These are phyloP conservation scores for Microcyclospora pomicola DNA, from an alignment of 2,329 filamentous ascomycete species.

Conservation along the genomic window DNA sequence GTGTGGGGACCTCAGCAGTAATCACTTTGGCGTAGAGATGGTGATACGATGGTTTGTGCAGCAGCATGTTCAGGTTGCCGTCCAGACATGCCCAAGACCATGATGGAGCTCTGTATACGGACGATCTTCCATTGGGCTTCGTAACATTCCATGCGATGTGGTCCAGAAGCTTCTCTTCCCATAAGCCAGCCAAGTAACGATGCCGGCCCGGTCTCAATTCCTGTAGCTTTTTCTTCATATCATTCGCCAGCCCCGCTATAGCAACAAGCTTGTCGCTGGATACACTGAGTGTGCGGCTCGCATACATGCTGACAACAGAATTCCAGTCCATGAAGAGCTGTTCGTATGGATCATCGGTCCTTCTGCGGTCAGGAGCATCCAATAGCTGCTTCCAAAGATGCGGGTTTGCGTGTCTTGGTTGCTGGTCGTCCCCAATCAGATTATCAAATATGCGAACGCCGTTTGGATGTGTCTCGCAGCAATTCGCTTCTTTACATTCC, in stretches of 20 bases:
- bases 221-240: not conserved
- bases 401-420: not conserved
- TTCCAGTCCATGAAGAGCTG: conserved; percentile 1
- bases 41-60: no score
- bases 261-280: conserved; percentile 3
- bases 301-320: conserved; percentile 3
- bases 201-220: no score
- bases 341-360: not conserved
- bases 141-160: conserved; percentile 3
- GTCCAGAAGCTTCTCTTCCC: conserved; percentile 1
- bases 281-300: conserved; percentile 1
- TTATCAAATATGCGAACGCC: no score
- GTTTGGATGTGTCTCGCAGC: no score
- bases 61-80: no score
- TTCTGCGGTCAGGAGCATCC: conserved; percentile 1
- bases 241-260: conserved; percentile 4
- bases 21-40: no score
- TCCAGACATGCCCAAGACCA: conserved; percentile 3
- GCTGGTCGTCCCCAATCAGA: not conserved
- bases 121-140: not conserved
- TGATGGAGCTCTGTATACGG: conserved; percentile 1
- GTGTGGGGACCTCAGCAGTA: no score
- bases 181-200: conserved; percentile 5
- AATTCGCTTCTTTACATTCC: conserved; percentile 3
- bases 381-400: not conserved